phyloP scores from a whole-genome alignment of 495 filamentous ascomycete genomes.

The Podospora pseudoanserina region DNA sequence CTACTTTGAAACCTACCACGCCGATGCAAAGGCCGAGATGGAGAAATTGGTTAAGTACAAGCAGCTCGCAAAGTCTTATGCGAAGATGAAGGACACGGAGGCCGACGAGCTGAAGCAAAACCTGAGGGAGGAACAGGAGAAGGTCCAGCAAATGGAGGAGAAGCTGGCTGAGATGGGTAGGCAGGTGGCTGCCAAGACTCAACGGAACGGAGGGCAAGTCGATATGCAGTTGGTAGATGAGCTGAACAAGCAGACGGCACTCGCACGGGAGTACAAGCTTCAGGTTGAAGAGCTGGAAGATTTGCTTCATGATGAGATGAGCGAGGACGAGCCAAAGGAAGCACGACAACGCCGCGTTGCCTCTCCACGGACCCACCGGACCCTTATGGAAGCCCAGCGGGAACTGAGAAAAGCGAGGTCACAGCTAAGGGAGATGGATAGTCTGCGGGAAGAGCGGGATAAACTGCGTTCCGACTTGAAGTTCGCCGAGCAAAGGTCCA shows the following conservation, averaged over 20 bases:
- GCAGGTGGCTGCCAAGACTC: constrained; percentile 42
- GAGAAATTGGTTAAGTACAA: constrained; percentile 75
- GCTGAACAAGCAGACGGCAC: constrained; percentile 61
- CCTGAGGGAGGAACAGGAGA: constrained; percentile 61
- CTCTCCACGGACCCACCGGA: constrained; percentile 47
- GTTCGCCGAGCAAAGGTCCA: constrained; percentile 42
- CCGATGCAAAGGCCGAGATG: constrained; percentile 73
- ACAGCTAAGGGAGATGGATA: constrained; percentile 49
- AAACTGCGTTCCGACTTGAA: constrained; percentile 45
- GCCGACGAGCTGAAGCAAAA: constrained; percentile 67
- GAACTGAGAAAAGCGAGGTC: constrained; percentile 46
- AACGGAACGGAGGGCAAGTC: constrained; percentile 43
- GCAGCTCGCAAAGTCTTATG: constrained; percentile 80
- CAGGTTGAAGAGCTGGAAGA: constrained; percentile 60
- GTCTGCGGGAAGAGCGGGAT: constrained; percentile 47
- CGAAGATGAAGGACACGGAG: constrained; percentile 82
- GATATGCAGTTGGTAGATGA: constrained; percentile 52
- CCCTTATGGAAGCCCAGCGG: constrained; percentile 42
- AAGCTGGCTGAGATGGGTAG: constrained; percentile 59
- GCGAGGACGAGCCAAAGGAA: constrained; percentile 34
- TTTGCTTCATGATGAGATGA: constrained; percentile 42
- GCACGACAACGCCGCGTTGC: constrained; percentile 33
- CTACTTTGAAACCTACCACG: constrained; percentile 78
- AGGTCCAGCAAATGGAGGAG: constrained; percentile 49
- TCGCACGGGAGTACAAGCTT: constrained; percentile 64